Evolutionary conservation across 2,329 filamentous ascomycete species (phyloP).

Genomic region (Spiromastix sp.): DNA sequence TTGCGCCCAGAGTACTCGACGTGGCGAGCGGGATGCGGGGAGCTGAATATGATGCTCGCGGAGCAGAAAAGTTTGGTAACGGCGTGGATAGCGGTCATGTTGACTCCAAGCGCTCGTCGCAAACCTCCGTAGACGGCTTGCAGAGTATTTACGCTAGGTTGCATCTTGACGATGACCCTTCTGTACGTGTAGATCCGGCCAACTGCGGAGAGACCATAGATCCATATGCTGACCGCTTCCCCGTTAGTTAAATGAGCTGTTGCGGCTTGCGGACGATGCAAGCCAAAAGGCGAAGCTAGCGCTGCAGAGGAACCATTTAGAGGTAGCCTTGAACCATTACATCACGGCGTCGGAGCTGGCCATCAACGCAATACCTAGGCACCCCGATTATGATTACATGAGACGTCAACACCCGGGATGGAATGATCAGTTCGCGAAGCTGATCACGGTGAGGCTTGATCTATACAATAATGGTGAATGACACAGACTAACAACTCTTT

Average conservation of each 20-base stretch:
- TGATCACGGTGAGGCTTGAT: constrained; percentile 51
- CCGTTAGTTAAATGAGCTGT: constrained; percentile 23
- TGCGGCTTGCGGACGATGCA: constrained; percentile 26
- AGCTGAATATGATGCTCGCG: constrained; percentile 2
- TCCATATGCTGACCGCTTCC: constrained; percentile 12
- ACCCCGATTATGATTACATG: constrained; percentile 61
- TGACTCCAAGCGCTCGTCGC: too few species aligned
- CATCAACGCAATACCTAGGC: constrained; percentile 63
- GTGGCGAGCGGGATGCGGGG: not conserved
- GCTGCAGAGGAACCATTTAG: constrained; percentile 38
- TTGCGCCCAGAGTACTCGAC: too few species aligned
- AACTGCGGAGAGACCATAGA: too few species aligned
- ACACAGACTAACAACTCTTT: constrained; percentile 7
- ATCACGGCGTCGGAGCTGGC: constrained; percentile 71
- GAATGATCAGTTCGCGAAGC: constrained; percentile 39
- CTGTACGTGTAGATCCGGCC: too few species aligned
- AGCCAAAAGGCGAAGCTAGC: constrained; percentile 24
- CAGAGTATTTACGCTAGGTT: too few species aligned
- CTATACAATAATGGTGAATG: constrained; percentile 14
- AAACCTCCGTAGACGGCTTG: too few species aligned
- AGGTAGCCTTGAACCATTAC: constrained; percentile 73
- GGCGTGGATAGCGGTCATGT: not conserved
- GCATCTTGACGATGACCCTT: too few species aligned
- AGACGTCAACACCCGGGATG: constrained; percentile 43
- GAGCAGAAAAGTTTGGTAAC: not conserved